Evolutionary conservation across 164 flowering plant genomes (phyloP).

Genomic region (Taxillus chinensis): DNA sequence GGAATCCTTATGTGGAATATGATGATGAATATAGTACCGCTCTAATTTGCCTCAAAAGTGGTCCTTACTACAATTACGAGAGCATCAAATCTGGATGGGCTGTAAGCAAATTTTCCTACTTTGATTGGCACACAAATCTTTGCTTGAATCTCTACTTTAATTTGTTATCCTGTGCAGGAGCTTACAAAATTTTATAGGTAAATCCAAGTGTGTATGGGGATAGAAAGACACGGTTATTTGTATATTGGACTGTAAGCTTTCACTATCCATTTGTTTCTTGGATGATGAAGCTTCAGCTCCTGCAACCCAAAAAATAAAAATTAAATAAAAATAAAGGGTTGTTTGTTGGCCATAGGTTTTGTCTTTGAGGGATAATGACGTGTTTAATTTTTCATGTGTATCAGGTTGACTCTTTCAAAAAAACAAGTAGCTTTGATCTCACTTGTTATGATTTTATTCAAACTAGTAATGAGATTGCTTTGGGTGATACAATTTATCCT

Average conservation of each 20-base stretch:
- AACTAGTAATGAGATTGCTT: conserved; percentile 37
- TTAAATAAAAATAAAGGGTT: not conserved
- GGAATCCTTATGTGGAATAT: conserved; percentile 32
- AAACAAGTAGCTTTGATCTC: conserved; percentile 51
- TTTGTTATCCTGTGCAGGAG: not conserved
- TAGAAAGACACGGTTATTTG: conserved; percentile 29
- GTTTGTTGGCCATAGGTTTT: not conserved
- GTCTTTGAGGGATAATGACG: not conserved
- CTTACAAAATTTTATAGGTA: conserved; percentile 23
- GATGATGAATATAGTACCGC: conserved; percentile 41
- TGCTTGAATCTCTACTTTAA: not conserved
- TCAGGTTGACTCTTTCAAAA: conserved; percentile 29
- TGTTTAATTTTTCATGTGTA: not conserved
- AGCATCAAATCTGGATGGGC: conserved; percentile 47
- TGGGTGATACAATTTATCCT: conserved; percentile 39
- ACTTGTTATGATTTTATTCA: conserved; percentile 56
- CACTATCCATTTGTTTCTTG: not conserved
- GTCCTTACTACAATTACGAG: conserved; percentile 20
- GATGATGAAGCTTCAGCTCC: not conserved
- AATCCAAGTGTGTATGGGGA: conserved; percentile 52
- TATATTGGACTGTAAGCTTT: conserved; percentile 47
- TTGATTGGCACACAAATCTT: too few relatives aligned
- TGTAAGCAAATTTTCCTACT: conserved; percentile 14
- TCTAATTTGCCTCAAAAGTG: conserved; percentile 24
- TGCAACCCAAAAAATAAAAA: not conserved